Percentiles rank a stretch among this genome's conserved stretches.
These are phyloP conservation scores for Coemansia sp. DNA, from an alignment of 192 early-diverging fungal species.

Conservation along the genomic window DNA sequence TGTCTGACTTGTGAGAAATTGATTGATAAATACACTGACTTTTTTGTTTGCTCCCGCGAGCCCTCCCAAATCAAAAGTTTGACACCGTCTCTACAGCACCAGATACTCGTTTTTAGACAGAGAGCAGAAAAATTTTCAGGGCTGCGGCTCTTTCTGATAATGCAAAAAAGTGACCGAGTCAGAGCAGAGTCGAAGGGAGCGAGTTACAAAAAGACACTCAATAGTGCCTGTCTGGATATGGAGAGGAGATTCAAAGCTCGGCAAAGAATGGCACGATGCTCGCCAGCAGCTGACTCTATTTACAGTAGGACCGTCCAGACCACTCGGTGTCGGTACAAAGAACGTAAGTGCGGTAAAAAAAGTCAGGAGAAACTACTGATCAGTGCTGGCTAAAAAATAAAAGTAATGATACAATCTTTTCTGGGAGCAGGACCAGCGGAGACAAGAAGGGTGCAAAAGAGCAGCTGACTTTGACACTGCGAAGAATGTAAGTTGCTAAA, in stretches of 20 bases:
- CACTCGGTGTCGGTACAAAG: background rate
- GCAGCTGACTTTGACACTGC: background rate
- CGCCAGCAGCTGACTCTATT: background rate
- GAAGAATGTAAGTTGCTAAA: constrained; percentile 8
- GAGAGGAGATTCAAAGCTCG: background rate
- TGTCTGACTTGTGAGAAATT: constrained; percentile 8
- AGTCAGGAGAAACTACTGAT: background rate
- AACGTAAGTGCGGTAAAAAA: background rate
- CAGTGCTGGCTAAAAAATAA: background rate
- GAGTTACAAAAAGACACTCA: background rate
- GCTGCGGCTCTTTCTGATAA: background rate
- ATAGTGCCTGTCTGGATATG: background rate
- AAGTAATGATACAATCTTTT: constrained; percentile 6
- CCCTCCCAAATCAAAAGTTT: too few relatives aligned
- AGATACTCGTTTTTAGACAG: background rate
- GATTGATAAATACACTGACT: too few relatives aligned
- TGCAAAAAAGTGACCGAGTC: background rate
- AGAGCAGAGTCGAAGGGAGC: background rate
- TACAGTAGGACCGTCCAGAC: constrained; percentile 7
- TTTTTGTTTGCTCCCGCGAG: too few relatives aligned
- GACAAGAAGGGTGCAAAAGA: background rate
- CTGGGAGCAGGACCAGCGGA: constrained; percentile 1
- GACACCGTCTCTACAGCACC: background rate
- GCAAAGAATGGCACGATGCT: background rate
- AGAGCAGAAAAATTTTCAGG: constrained; percentile 9